These are phyloP conservation scores for Chamaecyparis obtusa DNA, from an alignment of 75 land plant genomes.

Conservation along the genomic window DNA sequence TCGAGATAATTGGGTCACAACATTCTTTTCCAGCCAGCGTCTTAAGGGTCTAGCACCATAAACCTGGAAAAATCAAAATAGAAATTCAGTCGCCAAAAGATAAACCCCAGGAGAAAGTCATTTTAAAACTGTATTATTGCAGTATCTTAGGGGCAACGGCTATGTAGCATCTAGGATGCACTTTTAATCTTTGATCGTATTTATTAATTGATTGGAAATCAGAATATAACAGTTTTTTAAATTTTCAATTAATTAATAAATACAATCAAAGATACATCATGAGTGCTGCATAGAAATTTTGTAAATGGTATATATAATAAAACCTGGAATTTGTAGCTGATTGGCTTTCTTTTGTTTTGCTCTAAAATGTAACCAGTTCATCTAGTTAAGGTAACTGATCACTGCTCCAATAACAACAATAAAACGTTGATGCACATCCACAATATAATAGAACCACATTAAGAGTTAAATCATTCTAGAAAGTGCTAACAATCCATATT, in stretches of 20 bases:
- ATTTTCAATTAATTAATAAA: no score
- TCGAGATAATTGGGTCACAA: conserved; percentile 80
- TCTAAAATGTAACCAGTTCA: not conserved
- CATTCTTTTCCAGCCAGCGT: conserved; percentile 90
- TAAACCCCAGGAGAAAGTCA: not conserved
- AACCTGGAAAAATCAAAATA: conserved; percentile 34
- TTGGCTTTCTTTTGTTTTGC: no score
- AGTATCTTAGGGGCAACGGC: no score
- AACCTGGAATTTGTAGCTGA: no score
- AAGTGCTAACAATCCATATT: conserved; percentile 67
- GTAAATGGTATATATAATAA: no score
- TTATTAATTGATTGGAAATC: no score
- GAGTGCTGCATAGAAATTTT: no score
- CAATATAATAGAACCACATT: conserved; percentile 58
- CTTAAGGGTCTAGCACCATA: conserved; percentile 96
- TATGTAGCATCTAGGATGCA: no score
- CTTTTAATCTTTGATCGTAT: no score
- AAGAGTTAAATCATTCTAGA: conserved; percentile 47
- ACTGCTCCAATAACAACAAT: not conserved
- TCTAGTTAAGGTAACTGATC: not conserved
- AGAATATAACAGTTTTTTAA: no score
- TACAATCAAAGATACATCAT: no score
- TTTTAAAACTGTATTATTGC: not conserved
- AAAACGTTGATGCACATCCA: conserved; percentile 26
- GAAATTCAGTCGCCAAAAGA: not conserved